Evolutionary conservation across 257 asterid species (phyloP), one percentile per base, ranked within the genome.

Genomic region (Solanum neorickii): DNA sequence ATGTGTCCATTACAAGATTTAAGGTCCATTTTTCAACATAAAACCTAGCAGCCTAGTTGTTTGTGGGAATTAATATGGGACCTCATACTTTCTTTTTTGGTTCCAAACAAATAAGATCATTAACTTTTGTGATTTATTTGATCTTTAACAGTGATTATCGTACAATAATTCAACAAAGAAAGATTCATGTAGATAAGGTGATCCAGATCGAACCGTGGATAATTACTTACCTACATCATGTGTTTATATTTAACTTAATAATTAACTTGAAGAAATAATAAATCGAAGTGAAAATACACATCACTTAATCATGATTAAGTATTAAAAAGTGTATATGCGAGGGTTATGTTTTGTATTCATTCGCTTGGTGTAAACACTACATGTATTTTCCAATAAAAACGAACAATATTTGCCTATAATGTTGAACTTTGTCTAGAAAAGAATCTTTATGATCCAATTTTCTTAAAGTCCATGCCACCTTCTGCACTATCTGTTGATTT

Each of bases 41-140:
- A 33, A 46, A 78, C 41, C 65, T 78, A 78, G 42, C 9, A 46
- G 1, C 84, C 27, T 78, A 42, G 84, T 76, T 68, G 75, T 85
- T 87, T 31, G 88, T 89, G 87, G 78, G 87, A 66, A 89, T 29
- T 29, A 29, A 15, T 83, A 90, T 14, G 88, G 91, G 91, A 87
- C 93, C 91, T 83, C 88, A 76, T 65, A 82, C 72, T 87, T 82
- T 80, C 75, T 41, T 83, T 82, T 59, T 11, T 29, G 83, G 86
- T 62, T 77, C 87, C 88, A 86, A 85, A 88, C 87, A 87, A 90
- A 91, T 75, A 88, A 84, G 72, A 86, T 84, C 33, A 49, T 83
- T 88, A 70, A 66, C 39, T 83, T 92, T 88, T 78, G 78, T 74
- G 85, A 84, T 42, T 87, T 88, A 47, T 60, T 87, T 86, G 49